Conservation (phyloP, 108 stramenopile species). For the Skeletonema tropicum region DNA sequence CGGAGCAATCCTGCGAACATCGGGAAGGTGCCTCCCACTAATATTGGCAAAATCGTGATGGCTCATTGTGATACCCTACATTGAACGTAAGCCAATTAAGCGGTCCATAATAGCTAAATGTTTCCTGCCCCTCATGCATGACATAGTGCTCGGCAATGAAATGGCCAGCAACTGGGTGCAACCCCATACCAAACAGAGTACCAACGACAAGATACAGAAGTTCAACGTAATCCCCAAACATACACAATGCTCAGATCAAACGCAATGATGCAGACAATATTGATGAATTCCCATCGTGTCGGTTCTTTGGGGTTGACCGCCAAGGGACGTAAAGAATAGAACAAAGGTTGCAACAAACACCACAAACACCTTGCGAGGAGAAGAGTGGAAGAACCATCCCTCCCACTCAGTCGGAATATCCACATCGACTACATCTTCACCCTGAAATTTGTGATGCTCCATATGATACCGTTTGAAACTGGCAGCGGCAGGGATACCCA, state of each 20-base stretch:
- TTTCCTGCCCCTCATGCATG: constrained; percentile 84
- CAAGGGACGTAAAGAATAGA: constrained; percentile 90
- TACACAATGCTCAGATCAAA: constrained; percentile 70
- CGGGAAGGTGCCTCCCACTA: constrained; percentile 76
- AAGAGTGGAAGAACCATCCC: constrained; percentile 71
- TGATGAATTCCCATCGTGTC: constrained; percentile 62
- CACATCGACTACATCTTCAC: constrained; percentile 83
- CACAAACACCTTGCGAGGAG: constrained; percentile 81
- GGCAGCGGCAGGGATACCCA: constrained; percentile 82
- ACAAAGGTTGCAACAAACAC: constrained; percentile 80
- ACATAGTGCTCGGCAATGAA: constrained; percentile 96
- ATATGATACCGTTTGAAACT: constrained; percentile 95
- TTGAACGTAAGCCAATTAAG: constrained; percentile 93
- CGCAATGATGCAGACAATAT: constrained; percentile 52
- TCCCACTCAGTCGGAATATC: constrained; percentile 90
- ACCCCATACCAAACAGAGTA: constrained; percentile 83
- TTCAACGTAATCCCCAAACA: constrained; percentile 65
- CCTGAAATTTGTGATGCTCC: constrained; percentile 93
- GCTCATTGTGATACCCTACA: constrained; percentile 97
- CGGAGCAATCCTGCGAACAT: constrained; percentile 78
- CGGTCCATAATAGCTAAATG: constrained; percentile 90
- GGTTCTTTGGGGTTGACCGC: constrained; percentile 81
- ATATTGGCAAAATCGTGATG: constrained; percentile 96
- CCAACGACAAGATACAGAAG: constrained; percentile 78
- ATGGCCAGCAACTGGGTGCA: constrained; percentile 97